Conservation (phyloP, 2,329 filamentous ascomycete genomes). For the Arthrobotrys sinensis region DNA sequence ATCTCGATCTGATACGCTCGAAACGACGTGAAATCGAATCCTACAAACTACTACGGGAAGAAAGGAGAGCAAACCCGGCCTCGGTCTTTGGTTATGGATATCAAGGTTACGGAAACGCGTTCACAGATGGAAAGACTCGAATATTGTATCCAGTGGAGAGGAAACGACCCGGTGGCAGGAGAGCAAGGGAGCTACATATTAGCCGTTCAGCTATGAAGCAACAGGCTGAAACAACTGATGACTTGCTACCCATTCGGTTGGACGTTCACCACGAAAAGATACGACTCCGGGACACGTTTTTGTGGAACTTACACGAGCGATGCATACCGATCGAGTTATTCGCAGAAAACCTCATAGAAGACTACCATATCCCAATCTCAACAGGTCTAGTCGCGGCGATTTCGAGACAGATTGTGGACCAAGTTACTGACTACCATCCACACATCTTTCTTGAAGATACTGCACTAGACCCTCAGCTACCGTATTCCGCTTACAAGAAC, state of each 20-base stretch:
- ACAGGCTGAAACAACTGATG: conserved; percentile 91
- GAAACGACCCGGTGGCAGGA: conserved; percentile 81
- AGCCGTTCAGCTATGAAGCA: conserved; percentile 83
- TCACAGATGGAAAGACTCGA: conserved; percentile 79
- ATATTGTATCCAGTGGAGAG: conserved; percentile 86
- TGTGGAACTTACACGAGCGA: conserved; percentile 96
- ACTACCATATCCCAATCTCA: conserved; percentile 82
- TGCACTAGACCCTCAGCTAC: conserved; percentile 87
- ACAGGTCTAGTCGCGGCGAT: conserved; percentile 76
- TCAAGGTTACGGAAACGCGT: conserved; percentile 87
- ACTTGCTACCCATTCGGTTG: conserved; percentile 89
- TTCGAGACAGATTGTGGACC: conserved; percentile 82
- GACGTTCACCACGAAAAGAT: conserved; percentile 97
- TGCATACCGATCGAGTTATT: conserved; percentile 85
- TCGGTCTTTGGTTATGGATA: conserved; percentile 81
- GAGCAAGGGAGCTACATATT: conserved; percentile 80
- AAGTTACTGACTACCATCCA: conserved; percentile 93
- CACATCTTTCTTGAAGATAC: conserved; percentile 92
- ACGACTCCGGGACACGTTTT: conserved; percentile 95
- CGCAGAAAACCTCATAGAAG: conserved; percentile 89
- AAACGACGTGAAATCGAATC: conserved; percentile 79
- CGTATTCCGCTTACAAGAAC: conserved; percentile 96
- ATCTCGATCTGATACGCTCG: conserved; percentile 67
- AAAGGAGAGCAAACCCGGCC: conserved; percentile 73
- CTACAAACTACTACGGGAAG: conserved; percentile 77